Conservation (phyloP, 1,284 basidiomycete species). For the Ustilago sp. region DNA sequence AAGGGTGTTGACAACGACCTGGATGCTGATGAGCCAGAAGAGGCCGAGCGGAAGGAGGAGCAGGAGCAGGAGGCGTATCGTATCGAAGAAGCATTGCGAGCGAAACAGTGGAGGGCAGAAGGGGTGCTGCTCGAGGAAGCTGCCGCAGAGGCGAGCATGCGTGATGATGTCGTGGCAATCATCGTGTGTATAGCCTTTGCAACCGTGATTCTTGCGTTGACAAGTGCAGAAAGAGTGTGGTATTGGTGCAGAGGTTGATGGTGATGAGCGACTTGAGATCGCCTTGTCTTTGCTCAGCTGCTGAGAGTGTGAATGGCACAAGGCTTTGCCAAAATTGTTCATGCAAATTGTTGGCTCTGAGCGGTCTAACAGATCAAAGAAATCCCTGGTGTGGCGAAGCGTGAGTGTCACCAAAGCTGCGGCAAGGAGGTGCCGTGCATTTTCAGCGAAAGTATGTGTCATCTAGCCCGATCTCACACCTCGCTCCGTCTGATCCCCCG, state of each 20-base stretch:
- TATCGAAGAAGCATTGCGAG: conserved; percentile 7
- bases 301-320: not conserved
- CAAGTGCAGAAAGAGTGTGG: not conserved
- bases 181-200: conserved; percentile 3
- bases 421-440: no score
- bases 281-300: conserved; percentile 12
- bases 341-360: no score
- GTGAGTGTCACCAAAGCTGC: no score
- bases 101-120: not conserved
- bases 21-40: conserved; percentile 12
- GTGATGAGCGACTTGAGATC: conserved; percentile 1
- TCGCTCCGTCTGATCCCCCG: no score
- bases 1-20: conserved; percentile 50
- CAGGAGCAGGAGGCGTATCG: conserved; percentile 10
- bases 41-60: not conserved
- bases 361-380: no score
- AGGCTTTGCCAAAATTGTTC: no score
- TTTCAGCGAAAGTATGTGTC: no score
- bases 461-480: no score
- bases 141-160: conserved; percentile 18
- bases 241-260: conserved; percentile 5
- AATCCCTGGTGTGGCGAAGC: no score
- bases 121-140: not conserved
- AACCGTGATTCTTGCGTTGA: not conserved
- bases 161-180: conserved; percentile 18